phyloP scores from a whole-genome alignment of 2,329 filamentous ascomycete genomes.

The Westerdykella ornata region DNA sequence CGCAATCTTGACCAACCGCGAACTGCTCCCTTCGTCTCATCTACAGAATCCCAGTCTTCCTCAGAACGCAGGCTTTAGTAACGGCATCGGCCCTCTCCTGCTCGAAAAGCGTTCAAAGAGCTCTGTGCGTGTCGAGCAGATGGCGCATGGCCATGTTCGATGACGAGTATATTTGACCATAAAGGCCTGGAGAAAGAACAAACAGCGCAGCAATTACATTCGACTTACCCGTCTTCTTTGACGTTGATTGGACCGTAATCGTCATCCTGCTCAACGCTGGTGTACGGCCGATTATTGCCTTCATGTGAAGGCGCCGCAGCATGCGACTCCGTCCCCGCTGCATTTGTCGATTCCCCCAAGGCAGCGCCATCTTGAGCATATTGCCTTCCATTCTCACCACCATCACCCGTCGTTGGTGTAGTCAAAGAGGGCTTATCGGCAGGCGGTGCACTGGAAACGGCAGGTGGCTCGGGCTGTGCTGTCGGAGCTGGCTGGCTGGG shows the following conservation, averaged over 20 bases:
- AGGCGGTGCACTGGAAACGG: conserved; percentile 2
- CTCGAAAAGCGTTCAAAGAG: too few relatives aligned
- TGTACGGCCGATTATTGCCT: conserved; percentile 26
- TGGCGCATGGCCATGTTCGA: too few relatives aligned
- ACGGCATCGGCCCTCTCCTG: too few relatives aligned
- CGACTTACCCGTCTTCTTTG: conserved; percentile 85
- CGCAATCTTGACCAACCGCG: too few relatives aligned
- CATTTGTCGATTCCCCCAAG: conserved; percentile 2
- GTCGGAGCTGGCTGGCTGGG: conserved; percentile 11
- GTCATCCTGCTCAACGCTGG: conserved; percentile 33
- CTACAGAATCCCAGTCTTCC: too few relatives aligned
- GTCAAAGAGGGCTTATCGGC: conserved; percentile 14
- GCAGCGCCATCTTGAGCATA: neutral
- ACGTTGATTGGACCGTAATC: conserved; percentile 57
- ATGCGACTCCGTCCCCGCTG: neutral
- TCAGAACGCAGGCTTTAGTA: too few relatives aligned
- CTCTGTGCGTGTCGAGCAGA: too few relatives aligned
- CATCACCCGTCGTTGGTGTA: conserved; percentile 8
- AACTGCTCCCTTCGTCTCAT: too few relatives aligned
- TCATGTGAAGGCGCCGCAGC: conserved; percentile 8
- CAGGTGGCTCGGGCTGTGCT: conserved; percentile 11
- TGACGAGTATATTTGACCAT: too few relatives aligned
- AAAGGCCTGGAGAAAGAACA: too few relatives aligned
- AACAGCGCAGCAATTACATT: too few relatives aligned
- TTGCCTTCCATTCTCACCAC: neutral